Evolutionary conservation across 2,329 filamentous ascomycete species (phyloP).

Genomic region (Didymella pomorum): DNA sequence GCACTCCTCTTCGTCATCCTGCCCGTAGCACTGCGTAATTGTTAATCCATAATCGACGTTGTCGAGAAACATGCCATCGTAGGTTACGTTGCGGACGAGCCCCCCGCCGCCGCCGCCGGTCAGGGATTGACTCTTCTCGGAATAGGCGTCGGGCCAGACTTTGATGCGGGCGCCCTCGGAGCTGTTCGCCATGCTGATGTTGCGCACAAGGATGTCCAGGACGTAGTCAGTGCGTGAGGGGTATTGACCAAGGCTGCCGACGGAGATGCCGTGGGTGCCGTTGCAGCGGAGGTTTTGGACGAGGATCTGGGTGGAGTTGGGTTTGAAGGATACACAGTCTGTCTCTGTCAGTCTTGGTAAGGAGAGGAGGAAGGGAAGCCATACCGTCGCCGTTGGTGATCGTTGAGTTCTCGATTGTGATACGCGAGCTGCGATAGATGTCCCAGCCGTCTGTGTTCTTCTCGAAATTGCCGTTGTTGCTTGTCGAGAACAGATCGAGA

Average conservation of each 20-base stretch:
- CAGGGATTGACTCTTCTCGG: constrained; percentile 63
- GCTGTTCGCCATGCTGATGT: constrained; percentile 39
- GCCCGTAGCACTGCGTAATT: constrained; percentile 68
- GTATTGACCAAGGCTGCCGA: constrained; percentile 73
- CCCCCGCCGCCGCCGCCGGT: constrained; percentile 69
- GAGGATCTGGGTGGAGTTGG: constrained; percentile 71
- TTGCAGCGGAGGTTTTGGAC: constrained; percentile 71
- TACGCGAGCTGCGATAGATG: constrained; percentile 63
- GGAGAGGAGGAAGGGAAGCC: no score
- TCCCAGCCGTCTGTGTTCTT: constrained; percentile 57
- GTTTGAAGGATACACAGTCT: constrained; percentile 72
- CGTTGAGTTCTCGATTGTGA: constrained; percentile 69
- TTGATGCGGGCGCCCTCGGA: constrained; percentile 24
- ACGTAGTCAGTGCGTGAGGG: constrained; percentile 68
- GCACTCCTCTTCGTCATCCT: constrained; percentile 48
- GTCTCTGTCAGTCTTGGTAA: no score
- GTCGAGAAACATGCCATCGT: constrained; percentile 64
- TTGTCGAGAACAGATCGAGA: constrained; percentile 20
- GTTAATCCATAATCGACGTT: constrained; percentile 71
- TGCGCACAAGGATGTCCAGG: constrained; percentile 65
- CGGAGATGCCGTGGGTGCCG: constrained; percentile 72
- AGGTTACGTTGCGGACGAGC: constrained; percentile 70
- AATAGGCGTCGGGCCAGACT: constrained; percentile 65
- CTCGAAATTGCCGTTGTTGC: constrained; percentile 24
- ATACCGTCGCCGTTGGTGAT: constrained; percentile 59